A percentile compares a stretch with the other conserved stretches of the same genome.
Conservation (phyloP, 2,329 filamentous ascomycete genomes). For the Pestalotiopsis sp. region DNA sequence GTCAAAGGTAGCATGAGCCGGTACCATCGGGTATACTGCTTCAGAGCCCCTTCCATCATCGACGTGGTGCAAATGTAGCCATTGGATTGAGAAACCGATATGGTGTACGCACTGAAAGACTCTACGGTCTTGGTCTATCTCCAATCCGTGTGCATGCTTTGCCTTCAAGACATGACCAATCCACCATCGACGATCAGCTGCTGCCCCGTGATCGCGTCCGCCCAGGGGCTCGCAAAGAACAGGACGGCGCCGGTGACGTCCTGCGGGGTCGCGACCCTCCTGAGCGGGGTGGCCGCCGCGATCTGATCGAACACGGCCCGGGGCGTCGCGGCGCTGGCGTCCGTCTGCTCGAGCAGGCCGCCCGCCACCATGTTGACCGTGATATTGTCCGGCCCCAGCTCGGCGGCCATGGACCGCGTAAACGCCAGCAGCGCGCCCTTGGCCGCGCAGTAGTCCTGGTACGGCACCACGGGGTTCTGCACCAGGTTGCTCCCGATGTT, state of each 20-base stretch:
- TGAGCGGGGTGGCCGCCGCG: constrained; percentile 10
- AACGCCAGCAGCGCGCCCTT: constrained; percentile 15
- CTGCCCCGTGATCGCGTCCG: constrained; percentile 10
- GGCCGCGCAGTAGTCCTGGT: constrained; percentile 16
- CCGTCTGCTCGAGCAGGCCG: constrained; percentile 10
- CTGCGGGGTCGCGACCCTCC: constrained; percentile 4
- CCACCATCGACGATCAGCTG: constrained; percentile 14
- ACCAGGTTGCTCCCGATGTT: constrained; percentile 16
- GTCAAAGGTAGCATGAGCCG: constrained; percentile 40
- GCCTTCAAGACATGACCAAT: constrained; percentile 9
- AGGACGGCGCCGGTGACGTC: constrained; percentile 14
- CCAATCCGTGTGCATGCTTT: not conserved
- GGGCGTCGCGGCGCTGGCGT: constrained; percentile 12
- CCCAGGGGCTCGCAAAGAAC: constrained; percentile 16
- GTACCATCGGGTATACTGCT: too few species aligned
- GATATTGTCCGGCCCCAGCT: constrained; percentile 7
- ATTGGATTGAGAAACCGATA: too few species aligned
- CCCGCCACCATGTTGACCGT: constrained; percentile 15
- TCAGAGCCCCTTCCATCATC: too few species aligned
- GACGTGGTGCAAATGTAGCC: too few species aligned
- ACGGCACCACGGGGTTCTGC: constrained; percentile 15
- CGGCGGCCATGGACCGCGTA: constrained; percentile 13
- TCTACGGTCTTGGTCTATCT: not conserved
- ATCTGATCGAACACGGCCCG: constrained; percentile 12
- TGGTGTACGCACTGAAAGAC: too few species aligned